These are phyloP conservation scores for Vanderwaltozyma verrucispora DNA, from an alignment of 805 yeast genomes.

Conservation along the genomic window DNA sequence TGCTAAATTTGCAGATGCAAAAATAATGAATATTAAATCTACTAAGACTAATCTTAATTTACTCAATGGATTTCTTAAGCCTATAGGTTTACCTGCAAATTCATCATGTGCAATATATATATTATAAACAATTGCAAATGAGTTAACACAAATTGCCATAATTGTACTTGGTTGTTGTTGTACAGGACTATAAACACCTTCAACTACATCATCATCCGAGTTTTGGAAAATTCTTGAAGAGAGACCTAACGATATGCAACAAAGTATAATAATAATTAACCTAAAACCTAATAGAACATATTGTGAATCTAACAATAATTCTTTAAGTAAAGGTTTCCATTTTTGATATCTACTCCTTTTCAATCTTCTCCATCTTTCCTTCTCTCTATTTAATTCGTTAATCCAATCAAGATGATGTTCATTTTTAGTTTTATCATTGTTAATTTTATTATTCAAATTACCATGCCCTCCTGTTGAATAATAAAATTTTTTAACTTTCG, in stretches of 20 bases:
- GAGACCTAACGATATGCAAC: slow-evolving; percentile 59
- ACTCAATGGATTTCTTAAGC: slow-evolving; percentile 73
- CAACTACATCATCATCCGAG: no score
- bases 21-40: slow-evolving; percentile 79
- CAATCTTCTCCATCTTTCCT: slow-evolving; percentile 23
- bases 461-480: slow-evolving; percentile 8
- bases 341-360: slow-evolving; percentile 46
- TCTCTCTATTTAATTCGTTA: slow-evolving; percentile 20
- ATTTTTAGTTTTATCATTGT: no score
- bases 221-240: slow-evolving; percentile 49
- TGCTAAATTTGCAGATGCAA: slow-evolving; percentile 79
- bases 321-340: slow-evolving; percentile 50
- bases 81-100: slow-evolving; percentile 84
- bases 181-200: slow-evolving; percentile 27
- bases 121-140: slow-evolving; percentile 66
- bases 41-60: slow-evolving; percentile 73
- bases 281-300: slow-evolving; percentile 73
- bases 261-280: slow-evolving; percentile 44
- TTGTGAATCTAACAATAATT: slow-evolving; percentile 61
- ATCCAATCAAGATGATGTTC: slow-evolving; percentile 8
- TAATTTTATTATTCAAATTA: not conserved
- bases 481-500: slow-evolving; percentile 21
- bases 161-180: slow-evolving; percentile 81
- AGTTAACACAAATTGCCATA: slow-evolving; percentile 82
- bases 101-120: slow-evolving; percentile 83